phyloP scores from a whole-genome alignment of 2,329 filamentous ascomycete species.

The Madurella fahalii region DNA sequence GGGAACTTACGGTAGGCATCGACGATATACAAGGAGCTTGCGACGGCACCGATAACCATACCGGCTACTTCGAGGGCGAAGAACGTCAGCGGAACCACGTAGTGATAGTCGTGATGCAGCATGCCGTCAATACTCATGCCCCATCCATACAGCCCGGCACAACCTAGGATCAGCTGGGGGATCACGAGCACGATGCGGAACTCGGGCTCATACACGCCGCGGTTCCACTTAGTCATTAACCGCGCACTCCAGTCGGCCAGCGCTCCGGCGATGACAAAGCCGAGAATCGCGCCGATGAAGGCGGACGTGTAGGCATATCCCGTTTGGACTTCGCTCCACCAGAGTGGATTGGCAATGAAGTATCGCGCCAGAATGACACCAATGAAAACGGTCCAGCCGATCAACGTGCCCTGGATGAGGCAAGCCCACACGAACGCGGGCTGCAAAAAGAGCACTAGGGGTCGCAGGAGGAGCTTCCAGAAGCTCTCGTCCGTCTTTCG shows the following conservation, averaged over 20 bases:
- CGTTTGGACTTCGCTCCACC: slow-evolving; percentile 74
- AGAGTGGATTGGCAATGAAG: slow-evolving; percentile 75
- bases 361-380: slow-evolving; percentile 78
- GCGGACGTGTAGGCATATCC: slow-evolving; percentile 86
- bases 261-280: slow-evolving; percentile 70
- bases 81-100: slow-evolving; percentile 73
- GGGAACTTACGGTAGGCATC: slow-evolving; percentile 75
- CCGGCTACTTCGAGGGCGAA: slow-evolving; percentile 80
- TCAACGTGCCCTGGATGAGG: slow-evolving; percentile 82
- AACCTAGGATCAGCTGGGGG: slow-evolving; percentile 74
- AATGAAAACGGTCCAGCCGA: slow-evolving; percentile 94
- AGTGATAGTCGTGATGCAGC: slow-evolving; percentile 55
- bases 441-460: slow-evolving; percentile 78
- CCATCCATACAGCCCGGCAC: slow-evolving; percentile 79
- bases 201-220: slow-evolving; percentile 84
- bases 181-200: slow-evolving; percentile 80
- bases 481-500: slow-evolving; percentile 76
- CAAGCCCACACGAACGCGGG: slow-evolving; percentile 77
- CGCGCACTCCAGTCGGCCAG: slow-evolving; percentile 70
- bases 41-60: slow-evolving; percentile 89
- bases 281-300: slow-evolving; percentile 76
- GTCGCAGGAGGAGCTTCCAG: slow-evolving; percentile 61
- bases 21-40: slow-evolving; percentile 81
- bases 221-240: slow-evolving; percentile 67
- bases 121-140: slow-evolving; percentile 66